Evolutionary conservation across 768 basidiomycete genomes (phyloP), one percentile per base, ranked within the genome.

Genomic region (Tricholoma flavovirens): DNA sequence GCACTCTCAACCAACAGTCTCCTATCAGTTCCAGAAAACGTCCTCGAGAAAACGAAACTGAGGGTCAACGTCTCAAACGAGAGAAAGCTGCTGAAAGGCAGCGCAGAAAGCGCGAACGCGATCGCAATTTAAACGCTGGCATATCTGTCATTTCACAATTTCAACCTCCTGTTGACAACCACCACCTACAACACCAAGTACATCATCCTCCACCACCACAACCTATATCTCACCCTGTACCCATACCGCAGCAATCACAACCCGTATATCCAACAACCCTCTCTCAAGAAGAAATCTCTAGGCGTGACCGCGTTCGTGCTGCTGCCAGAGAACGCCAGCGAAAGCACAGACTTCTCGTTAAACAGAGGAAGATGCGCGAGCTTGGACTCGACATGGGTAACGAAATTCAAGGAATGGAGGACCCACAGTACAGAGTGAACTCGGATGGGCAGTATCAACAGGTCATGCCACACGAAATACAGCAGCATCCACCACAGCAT

Each of bases 41-140:
- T 22, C 73, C 82, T 40, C 78, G 87, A 61, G 77, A 89, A 67
- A 82, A 86, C 76, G 88, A 90, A 74, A 86, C 87, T 10, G 80
- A 83, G 26, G 79, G 79, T 55, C 87, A 89, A 71, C 77, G 82
- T 61, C 76, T 82, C 63, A 92, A 92, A 68, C 82, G 90, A 62
- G 88, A 90, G 77, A 91, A 92, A 69, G 90, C 90, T 1, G 88
- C 91, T 40, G 90, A 92, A 69, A 77, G 90, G 58, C 90, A 93
- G 68, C 82, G 90, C 48, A 70, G 88, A 59, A 93, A 93, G 69
- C 84, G 90, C 50, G 90, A 90, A 72, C 81, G 88, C 54, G 81
- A 83, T 66, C 71, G 78, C 43, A 71, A 70, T 59, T 69, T 67
- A 56, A 69, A 71, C 48, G 60, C 57, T 5, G 77, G 76, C 54